phyloP scores from a whole-genome alignment of 2,329 filamentous ascomycete genomes.

The Colletotrichum camelliae region DNA sequence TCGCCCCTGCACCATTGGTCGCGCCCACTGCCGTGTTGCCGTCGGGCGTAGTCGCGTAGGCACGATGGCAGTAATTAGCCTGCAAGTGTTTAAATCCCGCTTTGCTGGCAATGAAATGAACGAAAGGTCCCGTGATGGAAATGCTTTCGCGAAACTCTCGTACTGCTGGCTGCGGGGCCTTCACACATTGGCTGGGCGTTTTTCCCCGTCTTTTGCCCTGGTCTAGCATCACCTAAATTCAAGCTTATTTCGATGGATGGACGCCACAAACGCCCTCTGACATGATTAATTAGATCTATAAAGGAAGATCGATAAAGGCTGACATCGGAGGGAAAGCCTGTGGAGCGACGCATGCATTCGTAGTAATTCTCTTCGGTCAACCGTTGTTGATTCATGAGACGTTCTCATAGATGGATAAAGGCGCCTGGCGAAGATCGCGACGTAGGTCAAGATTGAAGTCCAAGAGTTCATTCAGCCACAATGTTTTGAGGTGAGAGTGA shows the following conservation, averaged over 20 bases:
- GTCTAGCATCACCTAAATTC: neutral
- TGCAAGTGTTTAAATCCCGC: neutral
- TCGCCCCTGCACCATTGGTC: neutral
- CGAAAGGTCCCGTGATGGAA: neutral
- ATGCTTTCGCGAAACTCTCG: neutral
- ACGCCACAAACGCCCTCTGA: neutral
- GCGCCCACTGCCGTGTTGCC: neutral
- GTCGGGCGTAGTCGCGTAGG: neutral
- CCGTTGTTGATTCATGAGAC: neutral
- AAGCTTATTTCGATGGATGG: neutral
- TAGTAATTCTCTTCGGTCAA: rapidly evolving
- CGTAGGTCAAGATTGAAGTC: neutral
- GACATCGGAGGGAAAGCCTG: neutral
- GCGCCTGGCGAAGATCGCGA: neutral
- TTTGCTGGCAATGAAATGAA: neutral
- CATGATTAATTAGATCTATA: neutral
- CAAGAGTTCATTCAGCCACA: neutral
- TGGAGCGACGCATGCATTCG: neutral
- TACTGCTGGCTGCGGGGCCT: neutral
- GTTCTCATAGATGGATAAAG: neutral
- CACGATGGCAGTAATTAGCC: neutral
- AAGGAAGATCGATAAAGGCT: neutral
- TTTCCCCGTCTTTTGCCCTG: neutral
- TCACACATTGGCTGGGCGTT: neutral
- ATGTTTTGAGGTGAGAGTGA: neutral